Evolutionary conservation across 768 basidiomycete species (phyloP).

Genomic region (Mycena venus): DNA sequence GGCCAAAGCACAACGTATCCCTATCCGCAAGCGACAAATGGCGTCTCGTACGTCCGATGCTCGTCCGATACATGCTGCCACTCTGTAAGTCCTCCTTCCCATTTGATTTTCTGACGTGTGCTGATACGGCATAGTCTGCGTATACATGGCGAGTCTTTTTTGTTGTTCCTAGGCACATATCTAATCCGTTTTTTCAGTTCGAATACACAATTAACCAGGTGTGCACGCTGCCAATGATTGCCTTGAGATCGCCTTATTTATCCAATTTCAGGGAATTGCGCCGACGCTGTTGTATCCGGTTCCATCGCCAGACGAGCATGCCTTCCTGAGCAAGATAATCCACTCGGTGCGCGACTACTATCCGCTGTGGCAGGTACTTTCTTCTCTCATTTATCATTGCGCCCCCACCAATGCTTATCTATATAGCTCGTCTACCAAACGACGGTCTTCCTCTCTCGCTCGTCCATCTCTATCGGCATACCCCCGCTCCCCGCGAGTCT

Average conservation of each 20-base stretch:
- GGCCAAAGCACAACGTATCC: constrained; percentile 60
- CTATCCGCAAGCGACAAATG: constrained; percentile 85
- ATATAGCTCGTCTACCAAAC: constrained; percentile 87
- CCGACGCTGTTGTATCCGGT: constrained; percentile 93
- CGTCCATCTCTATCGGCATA: constrained; percentile 87
- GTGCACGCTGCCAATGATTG: constrained; percentile 13
- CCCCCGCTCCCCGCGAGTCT: constrained; percentile 80
- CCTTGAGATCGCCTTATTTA: not conserved
- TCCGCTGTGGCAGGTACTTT: constrained; percentile 89
- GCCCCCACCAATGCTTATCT: not conserved
- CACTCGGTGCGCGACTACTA: constrained; percentile 93
- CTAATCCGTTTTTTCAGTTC: constrained; percentile 61
- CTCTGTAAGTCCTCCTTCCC: constrained; percentile 74
- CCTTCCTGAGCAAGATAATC: constrained; percentile 82
- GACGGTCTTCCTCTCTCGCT: constrained; percentile 94
- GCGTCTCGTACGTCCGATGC: constrained; percentile 81
- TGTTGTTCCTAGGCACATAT: not conserved
- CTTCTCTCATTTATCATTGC: not conserved
- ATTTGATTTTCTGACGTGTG: not conserved
- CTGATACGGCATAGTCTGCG: constrained; percentile 44
- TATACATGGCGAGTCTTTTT: constrained; percentile 57
- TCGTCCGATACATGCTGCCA: constrained; percentile 92
- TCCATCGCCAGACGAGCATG: constrained; percentile 70
- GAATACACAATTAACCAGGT: constrained; percentile 95
- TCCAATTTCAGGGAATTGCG: constrained; percentile 75